Base-by-base conservation (phyloP, 768 basidiomycete genomes). In the Termitomyces sp. region DNA sequence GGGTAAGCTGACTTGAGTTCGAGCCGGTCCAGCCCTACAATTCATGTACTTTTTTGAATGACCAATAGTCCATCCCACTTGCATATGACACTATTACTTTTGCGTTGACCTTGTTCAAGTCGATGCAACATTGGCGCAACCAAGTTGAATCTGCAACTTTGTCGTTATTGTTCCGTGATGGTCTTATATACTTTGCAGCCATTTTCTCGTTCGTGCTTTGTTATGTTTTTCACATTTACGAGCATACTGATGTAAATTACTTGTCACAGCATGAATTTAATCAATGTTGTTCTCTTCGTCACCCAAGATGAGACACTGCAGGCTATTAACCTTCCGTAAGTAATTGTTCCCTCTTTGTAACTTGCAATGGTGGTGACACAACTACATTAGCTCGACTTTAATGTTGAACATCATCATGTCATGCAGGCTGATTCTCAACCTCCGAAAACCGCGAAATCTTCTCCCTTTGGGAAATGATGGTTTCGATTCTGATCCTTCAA, bases 371-470 rank as follows among this genome's bases (percentile, higher is more conserved):
- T 12, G n/a, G 10, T 51, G 15, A 48, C 47, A 31, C 2, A 11
- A 34, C 40, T 8, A 31, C 12, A 31, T 37, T 20, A 71, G 70
- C 4, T 52, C 70, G 9, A 71, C 70, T 14, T 56, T 71, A 2
- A 66, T 69, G 48, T 58, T 71, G 25, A 65, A 66, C 42, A 63
- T 71, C n/a, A 61, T 71, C 29, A 61, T 71, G 50, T 71, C 70
- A 14, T 69, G 70, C 54, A 64, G 66, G n/a, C 60, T 71, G 10
- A 53, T 71, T 2, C 66, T 69, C 9, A 71, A 71, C 46, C 66
- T 71, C 15, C 65, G 67, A 48, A 60, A 52, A 38, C 47, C 68
- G 37, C 63, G 56, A 15, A 25, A 60, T 15, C 20, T 42, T 20
- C 17, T 60, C 43, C 11, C 34, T 8, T 42, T 53, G 4, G 37